Evolutionary conservation across 2,329 filamentous ascomycete species (phyloP).

Genomic region (Chaetomium sp.): DNA sequence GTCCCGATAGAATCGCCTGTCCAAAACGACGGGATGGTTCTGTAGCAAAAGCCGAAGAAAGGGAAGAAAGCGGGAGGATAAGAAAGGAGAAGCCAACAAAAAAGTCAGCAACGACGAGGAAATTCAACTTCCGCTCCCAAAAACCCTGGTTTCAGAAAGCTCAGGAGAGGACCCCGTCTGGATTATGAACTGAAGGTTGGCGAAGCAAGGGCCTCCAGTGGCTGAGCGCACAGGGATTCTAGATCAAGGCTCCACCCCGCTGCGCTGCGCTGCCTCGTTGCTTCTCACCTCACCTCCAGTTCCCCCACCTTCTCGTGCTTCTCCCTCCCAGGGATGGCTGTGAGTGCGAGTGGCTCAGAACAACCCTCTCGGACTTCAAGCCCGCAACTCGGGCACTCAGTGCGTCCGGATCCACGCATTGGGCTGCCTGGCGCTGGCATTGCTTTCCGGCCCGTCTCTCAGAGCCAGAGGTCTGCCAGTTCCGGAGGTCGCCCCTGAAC

Average conservation of each 20-base stretch:
- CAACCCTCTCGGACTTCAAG: background rate
- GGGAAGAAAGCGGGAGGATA: background rate
- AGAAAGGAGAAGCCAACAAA: background rate
- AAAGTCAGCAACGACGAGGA: background rate
- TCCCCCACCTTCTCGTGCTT: background rate
- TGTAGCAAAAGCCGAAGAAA: too few relatives aligned
- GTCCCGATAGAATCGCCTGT: conserved; percentile 2
- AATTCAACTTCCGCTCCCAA: conserved; percentile 8
- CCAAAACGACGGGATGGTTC: conserved; percentile 12
- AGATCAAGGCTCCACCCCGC: conserved; percentile 12
- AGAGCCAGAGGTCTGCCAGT: background rate
- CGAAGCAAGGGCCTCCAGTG: conserved; percentile 15
- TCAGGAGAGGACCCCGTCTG: conserved; percentile 20
- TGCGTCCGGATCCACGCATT: background rate
- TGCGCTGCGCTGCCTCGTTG: background rate
- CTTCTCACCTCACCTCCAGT: too few relatives aligned
- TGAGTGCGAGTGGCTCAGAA: conserved; percentile 20
- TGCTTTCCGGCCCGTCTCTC: too few relatives aligned
- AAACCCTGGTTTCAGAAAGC: conserved; percentile 22
- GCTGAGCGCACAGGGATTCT: conserved; percentile 20
- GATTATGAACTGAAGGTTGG: conserved; percentile 17
- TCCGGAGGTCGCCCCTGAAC: conserved; percentile 5
- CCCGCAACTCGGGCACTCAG: background rate
- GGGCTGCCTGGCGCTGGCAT: too few relatives aligned
- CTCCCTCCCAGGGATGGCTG: conserved; percentile 19